Evolutionary conservation across 2,329 filamentous ascomycete genomes (phyloP), one percentile per base, ranked within the genome.

Genomic region (Penicillium sp.): DNA sequence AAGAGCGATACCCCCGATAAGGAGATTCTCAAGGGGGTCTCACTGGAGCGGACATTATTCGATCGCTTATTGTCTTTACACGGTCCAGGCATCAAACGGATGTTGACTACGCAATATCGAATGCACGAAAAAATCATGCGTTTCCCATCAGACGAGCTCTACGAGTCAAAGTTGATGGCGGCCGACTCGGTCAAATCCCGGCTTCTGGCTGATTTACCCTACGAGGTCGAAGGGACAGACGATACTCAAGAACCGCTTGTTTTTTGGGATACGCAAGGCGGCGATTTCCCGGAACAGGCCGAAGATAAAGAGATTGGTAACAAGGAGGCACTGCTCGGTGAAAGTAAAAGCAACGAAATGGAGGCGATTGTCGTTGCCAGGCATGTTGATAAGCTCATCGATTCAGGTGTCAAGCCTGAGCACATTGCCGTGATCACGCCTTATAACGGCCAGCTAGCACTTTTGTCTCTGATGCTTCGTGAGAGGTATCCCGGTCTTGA

Each of bases 91-190:
- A 89, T 98, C 71, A 97, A 97, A 73, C 78, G 87, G 42, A 95
- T 97, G 87, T 80, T 98, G 20, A 97, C 89, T 3, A 95, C 86
- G 4, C 93, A 98, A 71, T 98, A 98, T 68, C 89, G 93, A 29
- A 98, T 98, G 93, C 89, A 98, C 65, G 86, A 95, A 62, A 82
- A 77, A 44, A 97, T 98, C 60, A 97, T 97, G 90, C 79, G 82
- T 6, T 98, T 96, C 61, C 91, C 93, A 0, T 96, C 91, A 0
- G 79, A 87, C 51, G 84, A 91, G 63, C 76, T 97, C 9, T 98
- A 98, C 70, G 87, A 88, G 50, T 81, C 80, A 2, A 84, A 85
- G 59, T 79, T 98, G 1, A 73, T 90, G 2, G 91, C 93, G 0
- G 89, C 86, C 1, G 87, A 91, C 4, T 74, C 76, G 0, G 93